Conservation (phyloP, 179 eudicot species). For the Pouteria campechiana region DNA sequence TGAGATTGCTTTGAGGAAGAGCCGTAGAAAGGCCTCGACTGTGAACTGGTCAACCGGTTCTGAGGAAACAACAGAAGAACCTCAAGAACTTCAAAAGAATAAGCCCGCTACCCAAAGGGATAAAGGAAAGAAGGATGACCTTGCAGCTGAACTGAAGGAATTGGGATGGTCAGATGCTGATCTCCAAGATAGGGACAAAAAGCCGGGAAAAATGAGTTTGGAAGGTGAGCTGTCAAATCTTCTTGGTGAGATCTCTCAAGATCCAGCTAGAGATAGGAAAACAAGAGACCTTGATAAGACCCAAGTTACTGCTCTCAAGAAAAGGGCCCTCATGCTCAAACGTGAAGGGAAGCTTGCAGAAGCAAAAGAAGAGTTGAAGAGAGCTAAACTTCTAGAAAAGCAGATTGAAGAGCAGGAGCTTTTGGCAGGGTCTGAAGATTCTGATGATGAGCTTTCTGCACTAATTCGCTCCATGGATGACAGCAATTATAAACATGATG, state of each 20-base stretch:
- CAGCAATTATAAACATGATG: slow-evolving; percentile 37
- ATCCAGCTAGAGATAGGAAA: slow-evolving; percentile 19
- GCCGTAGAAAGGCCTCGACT: slow-evolving; percentile 51
- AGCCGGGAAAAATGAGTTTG: slow-evolving; percentile 48
- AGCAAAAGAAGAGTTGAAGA: slow-evolving; percentile 90
- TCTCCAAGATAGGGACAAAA: slow-evolving; percentile 49
- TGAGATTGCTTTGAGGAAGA: slow-evolving; percentile 63
- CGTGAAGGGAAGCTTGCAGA: slow-evolving; percentile 83
- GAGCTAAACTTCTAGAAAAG: slow-evolving; percentile 83
- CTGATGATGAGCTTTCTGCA: slow-evolving; percentile 83
- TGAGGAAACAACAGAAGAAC: slow-evolving; percentile 21
- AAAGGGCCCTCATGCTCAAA: slow-evolving; percentile 69
- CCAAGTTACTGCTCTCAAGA: slow-evolving; percentile 65
- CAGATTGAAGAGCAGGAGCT: slow-evolving; percentile 90
- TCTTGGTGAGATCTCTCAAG: slow-evolving; percentile 40
- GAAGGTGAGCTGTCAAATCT: slow-evolving; percentile 79
- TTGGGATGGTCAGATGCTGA: slow-evolving; percentile 94
- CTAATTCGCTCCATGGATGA: slow-evolving; percentile 60
- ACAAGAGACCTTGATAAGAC: slow-evolving; percentile 43
- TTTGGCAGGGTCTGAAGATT: slow-evolving; percentile 73
- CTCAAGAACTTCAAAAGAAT: slow-evolving; percentile 15
- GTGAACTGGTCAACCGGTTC: slow-evolving; percentile 27
- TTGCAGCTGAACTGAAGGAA: slow-evolving; percentile 62
- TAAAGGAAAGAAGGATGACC: slow-evolving; percentile 69
- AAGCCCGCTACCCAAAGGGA: slow-evolving; percentile 20